phyloP scores from a whole-genome alignment of 208 protist species.

The Trypanosomatidae sp. region DNA sequence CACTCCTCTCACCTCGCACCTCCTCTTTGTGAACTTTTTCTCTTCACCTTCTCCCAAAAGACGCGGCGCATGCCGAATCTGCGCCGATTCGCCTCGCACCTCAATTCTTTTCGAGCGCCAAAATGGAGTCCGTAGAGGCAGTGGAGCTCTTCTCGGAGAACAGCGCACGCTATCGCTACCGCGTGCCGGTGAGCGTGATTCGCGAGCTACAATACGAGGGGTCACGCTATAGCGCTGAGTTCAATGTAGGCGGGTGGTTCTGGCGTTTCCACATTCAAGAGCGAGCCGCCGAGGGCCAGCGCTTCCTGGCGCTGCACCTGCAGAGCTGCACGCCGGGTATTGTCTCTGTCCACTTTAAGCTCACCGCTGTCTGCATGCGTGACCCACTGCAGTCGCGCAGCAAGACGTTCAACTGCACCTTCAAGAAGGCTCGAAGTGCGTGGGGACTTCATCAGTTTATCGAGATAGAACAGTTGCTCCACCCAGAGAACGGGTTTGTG shows the following conservation, averaged over 20 bases:
- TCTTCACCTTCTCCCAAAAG: too few relatives aligned
- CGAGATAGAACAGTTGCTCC: conserved; percentile 48
- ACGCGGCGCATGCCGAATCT: background rate
- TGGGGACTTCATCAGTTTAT: conserved; percentile 92
- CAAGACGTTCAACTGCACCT: conserved; percentile 86
- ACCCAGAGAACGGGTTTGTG: conserved; percentile 60
- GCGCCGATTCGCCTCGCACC: background rate
- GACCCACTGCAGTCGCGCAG: conserved; percentile 66
- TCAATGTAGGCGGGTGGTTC: conserved; percentile 65
- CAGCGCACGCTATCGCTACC: conserved; percentile 79
- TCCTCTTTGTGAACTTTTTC: background rate
- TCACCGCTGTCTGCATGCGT: conserved; percentile 59
- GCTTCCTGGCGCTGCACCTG: conserved; percentile 79
- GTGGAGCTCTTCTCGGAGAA: conserved; percentile 65
- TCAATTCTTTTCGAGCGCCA: background rate
- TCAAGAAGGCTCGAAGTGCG: conserved; percentile 77
- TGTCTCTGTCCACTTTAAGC: conserved; percentile 72
- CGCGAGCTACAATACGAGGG: conserved; percentile 60
- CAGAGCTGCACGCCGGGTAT: conserved; percentile 66
- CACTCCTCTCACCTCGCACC: background rate
- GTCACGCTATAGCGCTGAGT: conserved; percentile 80
- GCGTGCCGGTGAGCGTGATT: conserved; percentile 66
- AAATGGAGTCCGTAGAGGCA: conserved; percentile 63
- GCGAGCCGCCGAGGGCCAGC: conserved; percentile 42
- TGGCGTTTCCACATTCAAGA: conserved; percentile 90